These are phyloP conservation scores for Pleurotus sapidus DNA, from an alignment of 768 basidiomycete species.

Conservation along the genomic window DNA sequence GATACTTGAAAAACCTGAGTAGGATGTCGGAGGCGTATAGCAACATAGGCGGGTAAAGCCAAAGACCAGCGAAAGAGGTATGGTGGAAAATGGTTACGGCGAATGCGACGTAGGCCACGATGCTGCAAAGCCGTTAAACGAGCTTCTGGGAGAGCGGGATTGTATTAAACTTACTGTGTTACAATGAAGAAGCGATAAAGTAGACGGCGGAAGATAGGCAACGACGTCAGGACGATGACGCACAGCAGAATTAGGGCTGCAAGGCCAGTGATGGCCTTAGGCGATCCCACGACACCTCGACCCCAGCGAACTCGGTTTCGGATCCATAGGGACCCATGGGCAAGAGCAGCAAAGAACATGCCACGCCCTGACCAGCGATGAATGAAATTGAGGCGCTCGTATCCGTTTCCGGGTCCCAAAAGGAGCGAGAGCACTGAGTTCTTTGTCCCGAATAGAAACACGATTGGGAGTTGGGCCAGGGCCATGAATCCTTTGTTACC, in stretches of 20 bases:
- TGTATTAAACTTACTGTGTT: constrained; percentile 63
- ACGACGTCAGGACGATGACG: constrained; percentile 62
- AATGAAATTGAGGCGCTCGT: constrained; percentile 71
- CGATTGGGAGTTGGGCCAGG: constrained; percentile 57
- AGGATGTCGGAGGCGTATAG: constrained; percentile 78
- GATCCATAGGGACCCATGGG: constrained; percentile 75
- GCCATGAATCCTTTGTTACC: constrained; percentile 44
- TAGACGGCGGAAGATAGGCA: constrained; percentile 56
- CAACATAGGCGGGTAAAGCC: constrained; percentile 79
- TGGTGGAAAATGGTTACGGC: constrained; percentile 81
- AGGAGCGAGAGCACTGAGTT: constrained; percentile 59
- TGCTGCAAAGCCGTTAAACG: constrained; percentile 27
- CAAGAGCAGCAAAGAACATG: constrained; percentile 48
- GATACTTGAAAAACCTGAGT: constrained; percentile 63
- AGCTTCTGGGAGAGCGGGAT: not conserved
- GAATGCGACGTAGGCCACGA: constrained; percentile 55
- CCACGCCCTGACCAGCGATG: constrained; percentile 68
- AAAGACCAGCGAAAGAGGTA: constrained; percentile 74
- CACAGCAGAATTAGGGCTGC: constrained; percentile 64
- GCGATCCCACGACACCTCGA: constrained; percentile 58
- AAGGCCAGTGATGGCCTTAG: constrained; percentile 76
- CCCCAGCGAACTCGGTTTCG: constrained; percentile 58
- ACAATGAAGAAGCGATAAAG: constrained; percentile 71
- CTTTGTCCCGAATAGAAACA: constrained; percentile 65
- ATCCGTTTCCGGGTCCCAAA: constrained; percentile 61